phyloP scores from a whole-genome alignment of 805 yeast species.

The Wickerhamomyces hampshirensis region DNA sequence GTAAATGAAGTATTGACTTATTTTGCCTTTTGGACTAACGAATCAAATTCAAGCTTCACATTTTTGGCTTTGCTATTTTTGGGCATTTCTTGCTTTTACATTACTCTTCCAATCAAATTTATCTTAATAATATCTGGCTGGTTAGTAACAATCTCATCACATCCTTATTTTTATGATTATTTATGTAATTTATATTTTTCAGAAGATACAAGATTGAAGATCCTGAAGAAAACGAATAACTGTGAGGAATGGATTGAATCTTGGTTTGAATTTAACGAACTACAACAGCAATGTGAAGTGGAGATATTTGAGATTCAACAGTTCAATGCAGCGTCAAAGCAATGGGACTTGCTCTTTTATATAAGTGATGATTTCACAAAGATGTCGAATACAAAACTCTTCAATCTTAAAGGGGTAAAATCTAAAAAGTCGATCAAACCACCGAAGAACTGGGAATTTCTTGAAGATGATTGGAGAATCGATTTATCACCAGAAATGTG shows the following conservation, averaged over 20 bases:
- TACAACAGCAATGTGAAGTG: conserved; percentile 44
- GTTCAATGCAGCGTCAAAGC: conserved; percentile 40
- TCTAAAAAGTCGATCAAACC: conserved; percentile 36
- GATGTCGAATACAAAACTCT: conserved; percentile 37
- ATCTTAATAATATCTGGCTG: conserved; percentile 41
- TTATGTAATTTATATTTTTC: conserved; percentile 46
- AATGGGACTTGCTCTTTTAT: conserved; percentile 64
- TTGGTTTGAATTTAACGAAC: conserved; percentile 35
- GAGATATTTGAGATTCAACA: conserved; percentile 68
- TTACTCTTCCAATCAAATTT: conserved; percentile 33
- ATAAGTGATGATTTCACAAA: conserved; percentile 48
- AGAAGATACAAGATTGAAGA: conserved; percentile 57
- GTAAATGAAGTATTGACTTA: conserved; percentile 43
- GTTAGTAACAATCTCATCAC: conserved; percentile 39
- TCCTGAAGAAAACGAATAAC: conserved; percentile 43
- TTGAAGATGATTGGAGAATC: conserved; percentile 50
- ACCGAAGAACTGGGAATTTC: conserved; percentile 58
- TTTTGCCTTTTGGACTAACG: conserved; percentile 62
- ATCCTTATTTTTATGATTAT: conserved; percentile 48
- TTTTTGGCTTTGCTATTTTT: conserved; percentile 36
- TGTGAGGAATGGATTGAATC: conserved; percentile 39
- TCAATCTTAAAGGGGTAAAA: conserved; percentile 1
- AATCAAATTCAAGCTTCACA: conserved; percentile 48
- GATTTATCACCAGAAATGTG: conserved; percentile 62
- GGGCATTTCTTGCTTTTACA: conserved; percentile 28